Evolutionary conservation across 163 green algal species (phyloP).

Genomic region (Volvox carteri): DNA sequence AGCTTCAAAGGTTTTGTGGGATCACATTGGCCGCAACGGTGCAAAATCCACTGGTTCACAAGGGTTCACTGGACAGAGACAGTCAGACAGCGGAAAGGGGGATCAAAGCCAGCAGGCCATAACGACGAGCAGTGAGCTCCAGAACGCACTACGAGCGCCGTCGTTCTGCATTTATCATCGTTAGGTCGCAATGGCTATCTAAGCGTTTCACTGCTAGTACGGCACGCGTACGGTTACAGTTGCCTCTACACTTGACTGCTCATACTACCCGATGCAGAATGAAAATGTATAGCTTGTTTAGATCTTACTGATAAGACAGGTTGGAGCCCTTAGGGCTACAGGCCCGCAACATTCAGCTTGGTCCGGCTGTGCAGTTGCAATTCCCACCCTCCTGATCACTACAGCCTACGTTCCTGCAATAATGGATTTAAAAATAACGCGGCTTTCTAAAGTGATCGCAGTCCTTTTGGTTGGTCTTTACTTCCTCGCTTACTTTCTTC

Average conservation of each 20-base stretch:
- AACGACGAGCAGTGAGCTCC: too few relatives aligned
- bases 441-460: constrained; percentile 68
- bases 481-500: constrained; percentile 64
- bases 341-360: background rate
- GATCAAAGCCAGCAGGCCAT: too few relatives aligned
- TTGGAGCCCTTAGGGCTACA: background rate
- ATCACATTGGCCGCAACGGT: too few relatives aligned
- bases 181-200: too few relatives aligned
- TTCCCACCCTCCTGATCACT: background rate
- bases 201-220: too few relatives aligned
- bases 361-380: background rate
- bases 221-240: background rate
- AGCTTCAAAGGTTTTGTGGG: too few relatives aligned
- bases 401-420: background rate
- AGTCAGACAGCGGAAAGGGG: too few relatives aligned
- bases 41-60: too few relatives aligned
- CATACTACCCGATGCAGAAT: background rate
- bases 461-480: constrained; percentile 70
- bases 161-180: too few relatives aligned
- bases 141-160: too few relatives aligned
- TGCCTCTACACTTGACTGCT: background rate
- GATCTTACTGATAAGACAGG: background rate
- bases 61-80: too few relatives aligned
- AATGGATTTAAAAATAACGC: constrained; percentile 56
- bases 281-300: background rate